Base-by-base conservation (phyloP, 2,329 filamentous ascomycete genomes). In the Stachybotrys elegans region DNA sequence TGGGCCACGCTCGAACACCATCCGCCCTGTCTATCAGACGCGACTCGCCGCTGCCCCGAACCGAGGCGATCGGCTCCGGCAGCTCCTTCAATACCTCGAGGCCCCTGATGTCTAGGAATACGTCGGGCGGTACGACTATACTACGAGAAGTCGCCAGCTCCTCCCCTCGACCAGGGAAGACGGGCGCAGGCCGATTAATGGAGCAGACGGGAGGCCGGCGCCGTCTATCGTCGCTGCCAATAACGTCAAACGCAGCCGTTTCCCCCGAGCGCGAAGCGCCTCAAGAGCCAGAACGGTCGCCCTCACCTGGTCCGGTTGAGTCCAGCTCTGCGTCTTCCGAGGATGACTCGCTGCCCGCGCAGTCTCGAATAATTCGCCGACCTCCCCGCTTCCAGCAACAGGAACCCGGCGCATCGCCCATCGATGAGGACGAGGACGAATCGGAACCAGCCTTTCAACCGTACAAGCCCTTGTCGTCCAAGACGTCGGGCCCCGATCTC, bases 301-400 rank as follows among this genome's bases (percentile, higher is more conserved):
- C 51, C 6, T 72, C 61, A 2, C 67, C 67, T 1, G 60, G 57
- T 9, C 59, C 65, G 20, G 59, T 61, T 22, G 68, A 71, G 16
- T 57, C 61, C 32, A 62, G 67, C 57, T 59, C 68, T 12, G 43
- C 59, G 40, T 47, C 62, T 5, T 71, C 73, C 1, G 69, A 67
- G 17, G 71, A 73, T 22, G 71, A 69, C 22, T 79, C 74, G 1
- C 71, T 70, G 48, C 74, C 75, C 0, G 77, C 73, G 4, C 73
- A 81, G 54, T 81, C 77, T 13, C 71, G 78, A 44, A 80, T 81
- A 49, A 80, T 81, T 54, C 74, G 76, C 19, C 73, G 78, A 3
- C 78, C 78, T 4, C 78, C 78, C 11, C 70, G 75, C 17, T 79
- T 73, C 45, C 67, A 71, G 40, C 56, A 55, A 37, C 56, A 57